Evolutionary conservation across 371 early-diverging fungal species (phyloP).

Genomic region (Choanephora cucurbitarum): DNA sequence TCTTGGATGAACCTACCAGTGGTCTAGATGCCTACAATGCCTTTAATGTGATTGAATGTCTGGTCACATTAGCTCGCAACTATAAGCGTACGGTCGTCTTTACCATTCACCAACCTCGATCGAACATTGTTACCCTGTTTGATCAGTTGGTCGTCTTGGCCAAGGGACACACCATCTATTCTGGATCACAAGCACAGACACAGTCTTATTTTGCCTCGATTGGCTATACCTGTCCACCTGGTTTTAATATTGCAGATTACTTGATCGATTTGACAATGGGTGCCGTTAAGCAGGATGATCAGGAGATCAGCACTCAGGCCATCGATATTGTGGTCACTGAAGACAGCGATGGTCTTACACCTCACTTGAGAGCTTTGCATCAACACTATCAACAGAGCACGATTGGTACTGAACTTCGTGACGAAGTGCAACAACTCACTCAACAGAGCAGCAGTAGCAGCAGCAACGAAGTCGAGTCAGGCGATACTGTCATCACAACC

Average conservation of each 20-base stretch:
- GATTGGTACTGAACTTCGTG: slow-evolving; percentile 38
- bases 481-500: not conserved
- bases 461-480: not conserved
- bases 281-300: slow-evolving; percentile 33
- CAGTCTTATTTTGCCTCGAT: slow-evolving; percentile 64
- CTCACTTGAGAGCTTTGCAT: slow-evolving; percentile 49
- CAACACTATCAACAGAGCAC: slow-evolving; percentile 50
- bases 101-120: slow-evolving; percentile 96
- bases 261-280: slow-evolving; percentile 78
- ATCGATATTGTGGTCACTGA: slow-evolving; percentile 15
- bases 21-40: slow-evolving; percentile 94
- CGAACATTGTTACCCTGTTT: slow-evolving; percentile 89
- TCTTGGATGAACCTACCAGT: slow-evolving; percentile 95
- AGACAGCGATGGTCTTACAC: slow-evolving; percentile 30
- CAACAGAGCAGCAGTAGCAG: not conserved
- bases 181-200: slow-evolving; percentile 63
- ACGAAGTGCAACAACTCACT: slow-evolving; percentile 48
- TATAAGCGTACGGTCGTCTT: slow-evolving; percentile 89
- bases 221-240: slow-evolving; percentile 84
- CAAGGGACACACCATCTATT: slow-evolving; percentile 81
- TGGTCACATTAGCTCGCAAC: slow-evolving; percentile 79
- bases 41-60: slow-evolving; percentile 83
- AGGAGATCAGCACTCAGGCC: not conserved
- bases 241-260: slow-evolving; percentile 94
- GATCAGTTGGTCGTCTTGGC: slow-evolving; percentile 87